phyloP scores from a whole-genome alignment of 345 rosid species.

The Passiflora organensis region DNA sequence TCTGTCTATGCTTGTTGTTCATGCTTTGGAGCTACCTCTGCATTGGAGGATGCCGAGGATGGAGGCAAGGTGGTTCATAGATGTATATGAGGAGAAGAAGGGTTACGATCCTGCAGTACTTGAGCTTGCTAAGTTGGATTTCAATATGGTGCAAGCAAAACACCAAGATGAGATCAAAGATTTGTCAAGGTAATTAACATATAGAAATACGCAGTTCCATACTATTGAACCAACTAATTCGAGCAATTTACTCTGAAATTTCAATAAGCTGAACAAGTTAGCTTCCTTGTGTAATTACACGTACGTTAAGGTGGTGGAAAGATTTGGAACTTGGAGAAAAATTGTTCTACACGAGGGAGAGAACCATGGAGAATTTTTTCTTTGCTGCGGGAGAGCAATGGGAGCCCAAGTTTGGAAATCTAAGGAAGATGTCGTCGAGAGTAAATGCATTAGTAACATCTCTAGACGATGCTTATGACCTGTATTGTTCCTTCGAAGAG shows the following conservation, averaged over 20 bases:
- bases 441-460: constrained; percentile 14
- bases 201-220: not conserved
- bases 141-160: constrained; percentile 32
- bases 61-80: constrained; percentile 49
- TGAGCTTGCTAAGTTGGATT: constrained; percentile 43
- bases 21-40: constrained; percentile 31
- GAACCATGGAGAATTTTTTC: constrained; percentile 31
- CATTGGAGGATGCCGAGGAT: constrained; percentile 41
- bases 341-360: constrained; percentile 33
- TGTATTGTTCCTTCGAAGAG: constrained; percentile 37
- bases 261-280: not conserved
- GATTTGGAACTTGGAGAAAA: constrained; percentile 20
- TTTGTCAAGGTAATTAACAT: constrained; percentile 22
- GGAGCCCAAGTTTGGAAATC: constrained; percentile 24
- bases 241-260: too few relatives aligned
- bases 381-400: constrained; percentile 26
- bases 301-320: constrained; percentile 35
- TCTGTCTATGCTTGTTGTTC: constrained; percentile 21
- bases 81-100: constrained; percentile 15
- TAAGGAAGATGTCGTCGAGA: constrained; percentile 25
- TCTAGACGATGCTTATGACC: constrained; percentile 40
- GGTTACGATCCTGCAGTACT: constrained; percentile 24
- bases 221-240: not conserved
- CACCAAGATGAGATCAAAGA: constrained; percentile 41
- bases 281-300: too few relatives aligned